phyloP scores from a whole-genome alignment of 179 eudicot species.

The Carnegiea gigantea region DNA sequence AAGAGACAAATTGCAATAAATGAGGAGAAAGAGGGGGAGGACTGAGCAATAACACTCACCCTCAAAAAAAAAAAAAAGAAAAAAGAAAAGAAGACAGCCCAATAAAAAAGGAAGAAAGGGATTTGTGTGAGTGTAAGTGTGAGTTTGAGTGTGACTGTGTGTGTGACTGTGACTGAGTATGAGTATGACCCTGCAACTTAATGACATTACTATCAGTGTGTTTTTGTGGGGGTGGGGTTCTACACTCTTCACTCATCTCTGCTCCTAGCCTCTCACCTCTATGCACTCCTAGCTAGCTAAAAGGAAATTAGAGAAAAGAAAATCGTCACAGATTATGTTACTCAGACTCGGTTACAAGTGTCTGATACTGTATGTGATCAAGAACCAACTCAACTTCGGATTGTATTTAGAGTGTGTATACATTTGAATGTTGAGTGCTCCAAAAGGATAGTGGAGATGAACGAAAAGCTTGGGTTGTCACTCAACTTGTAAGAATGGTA shows the following conservation, averaged over 20 bases:
- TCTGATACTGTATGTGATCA: too few relatives aligned
- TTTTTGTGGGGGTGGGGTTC: not conserved
- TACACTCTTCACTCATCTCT: not conserved
- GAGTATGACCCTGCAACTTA: constrained; percentile 17
- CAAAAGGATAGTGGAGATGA: too few relatives aligned
- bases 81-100: too few relatives aligned
- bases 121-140: not conserved
- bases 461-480: too few relatives aligned
- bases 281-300: not conserved
- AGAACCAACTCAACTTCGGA: too few relatives aligned
- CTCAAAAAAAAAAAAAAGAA: not conserved
- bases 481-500: too few relatives aligned
- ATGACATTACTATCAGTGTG: constrained; percentile 18
- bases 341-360: not conserved
- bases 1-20: constrained; percentile 25
- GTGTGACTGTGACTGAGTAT: not conserved
- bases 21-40: constrained; percentile 11
- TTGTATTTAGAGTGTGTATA: too few relatives aligned
- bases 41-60: not conserved
- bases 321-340: not conserved
- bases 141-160: not conserved
- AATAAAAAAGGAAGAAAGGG: too few relatives aligned
- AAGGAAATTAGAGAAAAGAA: not conserved
- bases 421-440: too few relatives aligned
- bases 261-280: not conserved